Evolutionary conservation across 345 rosid species (phyloP).

Genomic region (Abelmoschus esculentus): DNA sequence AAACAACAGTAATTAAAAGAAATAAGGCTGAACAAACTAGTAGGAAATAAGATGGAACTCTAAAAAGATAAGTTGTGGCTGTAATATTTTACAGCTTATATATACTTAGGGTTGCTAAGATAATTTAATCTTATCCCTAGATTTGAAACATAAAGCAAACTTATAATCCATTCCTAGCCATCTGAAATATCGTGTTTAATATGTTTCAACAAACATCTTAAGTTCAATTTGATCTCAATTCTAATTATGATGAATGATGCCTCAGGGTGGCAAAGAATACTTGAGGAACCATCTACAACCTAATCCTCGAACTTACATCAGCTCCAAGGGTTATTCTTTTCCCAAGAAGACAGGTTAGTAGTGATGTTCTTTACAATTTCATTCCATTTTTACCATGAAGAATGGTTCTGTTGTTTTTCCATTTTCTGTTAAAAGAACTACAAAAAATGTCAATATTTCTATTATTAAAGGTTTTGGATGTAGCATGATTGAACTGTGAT

Average conservation of each 20-base stretch:
- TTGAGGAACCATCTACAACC: constrained; percentile 70
- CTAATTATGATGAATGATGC: constrained; percentile 6
- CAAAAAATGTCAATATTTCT: not conserved
- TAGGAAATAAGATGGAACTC: no score
- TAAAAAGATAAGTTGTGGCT: no score
- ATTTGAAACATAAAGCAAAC: no score
- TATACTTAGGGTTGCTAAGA: no score
- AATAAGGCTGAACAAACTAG: no score
- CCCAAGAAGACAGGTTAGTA: constrained; percentile 62
- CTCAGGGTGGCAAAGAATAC: constrained; percentile 66
- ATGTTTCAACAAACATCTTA: not conserved
- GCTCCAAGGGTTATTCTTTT: constrained; percentile 49
- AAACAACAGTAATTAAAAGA: no score
- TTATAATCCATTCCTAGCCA: no score
- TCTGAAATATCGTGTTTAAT: no score
- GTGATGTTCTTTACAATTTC: constrained; percentile 6
- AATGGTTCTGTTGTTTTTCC: not conserved
- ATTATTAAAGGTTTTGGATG: no score
- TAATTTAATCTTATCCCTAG: no score
- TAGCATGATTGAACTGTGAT: no score
- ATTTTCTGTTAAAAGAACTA: not conserved
- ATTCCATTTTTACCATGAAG: not conserved
- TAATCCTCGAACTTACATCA: constrained; percentile 64
- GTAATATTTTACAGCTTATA: no score
- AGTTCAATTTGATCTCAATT: constrained; percentile 5